Base-by-base conservation (phyloP, 352 stramenopile genomes). In the Albugo candida region DNA sequence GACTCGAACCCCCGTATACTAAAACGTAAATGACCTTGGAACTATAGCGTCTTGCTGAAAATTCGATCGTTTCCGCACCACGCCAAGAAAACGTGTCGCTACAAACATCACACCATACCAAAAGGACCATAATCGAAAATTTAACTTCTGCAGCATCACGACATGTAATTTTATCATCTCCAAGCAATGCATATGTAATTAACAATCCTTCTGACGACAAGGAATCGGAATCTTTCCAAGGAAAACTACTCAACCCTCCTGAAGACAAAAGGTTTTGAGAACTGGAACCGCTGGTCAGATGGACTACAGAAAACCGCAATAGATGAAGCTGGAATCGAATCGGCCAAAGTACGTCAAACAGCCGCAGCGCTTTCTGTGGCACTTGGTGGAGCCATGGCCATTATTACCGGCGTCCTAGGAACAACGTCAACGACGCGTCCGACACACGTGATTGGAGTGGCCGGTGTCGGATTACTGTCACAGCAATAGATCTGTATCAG, bases 401-500 rank as follows among this genome's bases (percentile, higher is more conserved):
- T 86, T 1, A 69, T 66, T 5, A 70, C 70, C 48, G 56, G 64
- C 1, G 48, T 82, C 18, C 65, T 83, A 38, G 64, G 67, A 10
- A 63, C 68, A 12, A 24, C 20, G 8, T 19, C 17, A 8, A 24
- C 17, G 8, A 71, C 65, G 0, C 75, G 63, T 0, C 68, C 64
- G 10, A 60, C 70, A 60, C 63, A 66, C 45, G 60, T 81, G 10
- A 77, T 64, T 21, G 67, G 69, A 1, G 66, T 60, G 14, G 71
- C 74, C 16, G 78, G 67, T 55, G 58, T 81, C n/a, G 64, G 71
- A 11, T 83, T 24, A 75, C 68, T 16, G 70, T 84, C 56, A 67
- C 71, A 17, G 70, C 71, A 0, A 64, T 84, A 21, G 74, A 86
- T 24, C 60, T 86, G 20, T 86, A 70, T 47, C 74, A 86, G 59